Evolutionary conservation across 202 grass and related monocot genomes (phyloP).

Genomic region (Carex sylvatica): DNA sequence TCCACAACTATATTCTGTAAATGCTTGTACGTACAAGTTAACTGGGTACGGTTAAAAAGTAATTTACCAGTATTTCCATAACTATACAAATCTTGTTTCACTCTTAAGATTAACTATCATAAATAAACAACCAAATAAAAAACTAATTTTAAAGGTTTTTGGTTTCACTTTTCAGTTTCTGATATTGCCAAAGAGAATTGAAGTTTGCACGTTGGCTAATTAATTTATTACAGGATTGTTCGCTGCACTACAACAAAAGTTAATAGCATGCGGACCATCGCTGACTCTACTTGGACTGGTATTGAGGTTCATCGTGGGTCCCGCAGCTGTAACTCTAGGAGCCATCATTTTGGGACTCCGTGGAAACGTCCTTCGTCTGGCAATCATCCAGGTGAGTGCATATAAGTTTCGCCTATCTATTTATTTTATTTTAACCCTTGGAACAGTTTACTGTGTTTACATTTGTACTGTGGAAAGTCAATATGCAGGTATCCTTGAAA

Average conservation of each 20-base stretch:
- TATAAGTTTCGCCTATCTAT: background rate
- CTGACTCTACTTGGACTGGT: constrained; percentile 52
- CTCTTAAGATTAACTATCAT: background rate
- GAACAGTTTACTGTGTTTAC: background rate
- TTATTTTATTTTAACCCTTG: background rate
- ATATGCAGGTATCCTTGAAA: too few relatives aligned
- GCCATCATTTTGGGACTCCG: constrained; percentile 43
- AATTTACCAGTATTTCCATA: too few relatives aligned
- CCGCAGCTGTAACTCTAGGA: constrained; percentile 33
- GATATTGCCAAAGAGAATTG: background rate
- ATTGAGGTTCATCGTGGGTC: constrained; percentile 56
- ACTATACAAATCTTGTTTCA: too few relatives aligned
- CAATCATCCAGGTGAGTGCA: constrained; percentile 51
- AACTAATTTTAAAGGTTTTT: background rate
- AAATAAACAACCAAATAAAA: background rate
- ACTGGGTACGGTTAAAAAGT: background rate
- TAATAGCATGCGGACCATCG: constrained; percentile 40
- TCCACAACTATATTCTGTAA: background rate
- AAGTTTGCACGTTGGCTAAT: background rate
- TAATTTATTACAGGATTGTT: constrained; percentile 40
- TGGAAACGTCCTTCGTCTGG: constrained; percentile 45
- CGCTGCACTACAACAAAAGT: constrained; percentile 64
- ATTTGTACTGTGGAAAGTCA: background rate
- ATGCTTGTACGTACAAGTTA: background rate
- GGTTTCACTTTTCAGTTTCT: background rate